Conservation (phyloP, 2,329 filamentous ascomycete species). For the Arthrobotrys musiformis region DNA sequence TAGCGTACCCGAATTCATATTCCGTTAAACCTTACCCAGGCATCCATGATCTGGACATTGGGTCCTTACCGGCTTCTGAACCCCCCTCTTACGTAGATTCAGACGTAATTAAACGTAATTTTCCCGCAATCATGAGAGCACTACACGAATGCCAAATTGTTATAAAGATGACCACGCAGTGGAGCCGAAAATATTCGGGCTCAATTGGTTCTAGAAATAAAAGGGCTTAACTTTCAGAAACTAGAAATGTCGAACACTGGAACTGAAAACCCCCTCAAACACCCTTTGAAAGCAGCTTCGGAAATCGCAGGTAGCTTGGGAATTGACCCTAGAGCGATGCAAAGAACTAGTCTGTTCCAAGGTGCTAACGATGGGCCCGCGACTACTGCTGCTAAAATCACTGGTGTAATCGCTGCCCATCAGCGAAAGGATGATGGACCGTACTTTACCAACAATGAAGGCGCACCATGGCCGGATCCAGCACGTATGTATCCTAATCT, state of each 20-base stretch:
- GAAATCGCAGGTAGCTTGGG: constrained; percentile 63
- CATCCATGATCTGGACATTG: background rate
- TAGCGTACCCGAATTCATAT: no score
- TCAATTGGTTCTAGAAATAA: no score
- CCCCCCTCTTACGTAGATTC: background rate
- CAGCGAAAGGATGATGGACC: constrained; percentile 66
- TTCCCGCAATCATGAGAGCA: background rate
- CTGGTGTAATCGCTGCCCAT: constrained; percentile 65
- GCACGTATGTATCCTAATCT: background rate
- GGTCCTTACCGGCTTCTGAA: background rate
- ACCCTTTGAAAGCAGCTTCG: constrained; percentile 64
- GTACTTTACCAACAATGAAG: constrained; percentile 70
- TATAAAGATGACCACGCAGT: no score
- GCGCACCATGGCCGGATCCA: constrained; percentile 67
- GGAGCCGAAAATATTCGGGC: no score
- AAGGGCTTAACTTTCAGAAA: no score
- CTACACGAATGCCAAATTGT: no score
- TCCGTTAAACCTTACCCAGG: background rate
- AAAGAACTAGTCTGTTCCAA: constrained; percentile 60
- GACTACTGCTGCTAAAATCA: constrained; percentile 67
- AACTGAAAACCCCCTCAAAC: constrained; percentile 57
- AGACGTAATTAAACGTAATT: constrained; percentile 9
- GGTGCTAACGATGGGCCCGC: constrained; percentile 68
- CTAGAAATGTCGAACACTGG: constrained; percentile 51
- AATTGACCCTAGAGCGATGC: constrained; percentile 62